Base-by-base conservation (phyloP, 2,329 filamentous ascomycete genomes). In the Aspergillus ustus region DNA sequence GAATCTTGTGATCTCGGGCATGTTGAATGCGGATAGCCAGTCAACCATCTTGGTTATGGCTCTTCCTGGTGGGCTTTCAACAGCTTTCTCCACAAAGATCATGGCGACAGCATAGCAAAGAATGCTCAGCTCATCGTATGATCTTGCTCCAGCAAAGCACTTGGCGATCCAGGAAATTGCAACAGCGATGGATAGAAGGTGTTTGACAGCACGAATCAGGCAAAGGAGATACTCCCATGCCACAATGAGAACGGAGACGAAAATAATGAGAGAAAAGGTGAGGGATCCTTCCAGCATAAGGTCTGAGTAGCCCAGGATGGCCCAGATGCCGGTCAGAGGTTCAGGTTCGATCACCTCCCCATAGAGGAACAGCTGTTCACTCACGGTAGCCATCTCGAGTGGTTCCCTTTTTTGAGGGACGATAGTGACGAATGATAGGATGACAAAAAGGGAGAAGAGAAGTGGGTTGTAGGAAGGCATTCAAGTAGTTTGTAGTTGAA, bases 321-420 rank as follows among this genome's bases (percentile, higher is more conserved):
- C 49, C 17, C 40, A 29, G 13, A 65, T 6, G 19, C 45, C 52
- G 11, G 57, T 43, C 25, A 50, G 7, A 31, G 52, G 56, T 19
- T 57, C 57, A 2, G 60, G 19, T 13, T 63, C 54, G 37, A 60
- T 31, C 7, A 57, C 57, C 8, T 61, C 56, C 11, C 66, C 67
- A 43, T 59, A 67, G 15, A 68, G 46, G 43, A 66, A 64, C 9
- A 60, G 7, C 46, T 67, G 64, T n/a, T 68, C 64, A 4, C 37
- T 7, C 15, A 55, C 43, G 37, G 64, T 61, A 15, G 62, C 59
- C 68, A 69, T 70, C 25, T 50, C 60, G 60, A 37, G 37, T 25
- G 28, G 15, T 8, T 40, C 34, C 34, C 11, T 17, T 40, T 37
- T 2, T 40, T 2, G 34, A 40, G 28, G 25, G 48, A 20, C 11